Evolutionary conservation across 352 stramenopile genomes (phyloP).

Genomic region (Phytophthora boehmeriae): DNA sequence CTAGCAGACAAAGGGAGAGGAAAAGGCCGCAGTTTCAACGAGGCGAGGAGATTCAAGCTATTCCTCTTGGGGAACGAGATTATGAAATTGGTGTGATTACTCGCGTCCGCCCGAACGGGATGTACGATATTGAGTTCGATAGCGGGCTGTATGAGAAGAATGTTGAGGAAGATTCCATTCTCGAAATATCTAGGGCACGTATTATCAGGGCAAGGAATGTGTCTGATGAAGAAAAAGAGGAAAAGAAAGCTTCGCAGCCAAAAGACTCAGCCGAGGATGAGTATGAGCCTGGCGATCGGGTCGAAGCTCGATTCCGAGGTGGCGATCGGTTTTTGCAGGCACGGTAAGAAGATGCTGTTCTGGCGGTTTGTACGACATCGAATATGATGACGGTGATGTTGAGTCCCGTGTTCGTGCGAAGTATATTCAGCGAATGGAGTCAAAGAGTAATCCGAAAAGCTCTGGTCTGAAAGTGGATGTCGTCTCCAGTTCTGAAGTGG

Average conservation of each 20-base stretch:
- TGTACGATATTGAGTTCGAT: conserved; percentile 78
- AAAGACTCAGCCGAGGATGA: conserved; percentile 24
- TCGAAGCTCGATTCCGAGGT: conserved; percentile 54
- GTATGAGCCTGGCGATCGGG: conserved; percentile 46
- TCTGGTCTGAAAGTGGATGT: conserved; percentile 26
- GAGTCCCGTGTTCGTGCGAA: conserved; percentile 57
- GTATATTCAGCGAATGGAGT: conserved; percentile 45
- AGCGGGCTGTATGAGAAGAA: conserved; percentile 60
- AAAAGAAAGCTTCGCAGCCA: conserved; percentile 7
- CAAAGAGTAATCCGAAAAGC: conserved; percentile 41
- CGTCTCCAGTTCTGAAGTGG: conserved; percentile 39
- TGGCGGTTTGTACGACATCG: conserved; percentile 50
- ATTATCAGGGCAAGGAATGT: conserved; percentile 36
- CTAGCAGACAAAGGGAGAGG: conserved; percentile 27
- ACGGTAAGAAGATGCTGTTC: conserved; percentile 46
- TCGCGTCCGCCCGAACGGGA: conserved; percentile 50
- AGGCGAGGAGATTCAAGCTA: conserved; percentile 69
- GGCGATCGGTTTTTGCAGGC: conserved; percentile 47
- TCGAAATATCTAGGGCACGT: conserved; percentile 44
- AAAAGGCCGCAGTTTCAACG: conserved; percentile 46
- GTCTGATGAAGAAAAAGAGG: conserved; percentile 12
- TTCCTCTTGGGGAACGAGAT: conserved; percentile 50
- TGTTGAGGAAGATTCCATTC: conserved; percentile 52
- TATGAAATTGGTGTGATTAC: conserved; percentile 61
- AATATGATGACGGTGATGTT: conserved; percentile 68